phyloP scores from a whole-genome alignment of 2,329 filamentous ascomycete genomes.

The Exophiala spinifera region DNA sequence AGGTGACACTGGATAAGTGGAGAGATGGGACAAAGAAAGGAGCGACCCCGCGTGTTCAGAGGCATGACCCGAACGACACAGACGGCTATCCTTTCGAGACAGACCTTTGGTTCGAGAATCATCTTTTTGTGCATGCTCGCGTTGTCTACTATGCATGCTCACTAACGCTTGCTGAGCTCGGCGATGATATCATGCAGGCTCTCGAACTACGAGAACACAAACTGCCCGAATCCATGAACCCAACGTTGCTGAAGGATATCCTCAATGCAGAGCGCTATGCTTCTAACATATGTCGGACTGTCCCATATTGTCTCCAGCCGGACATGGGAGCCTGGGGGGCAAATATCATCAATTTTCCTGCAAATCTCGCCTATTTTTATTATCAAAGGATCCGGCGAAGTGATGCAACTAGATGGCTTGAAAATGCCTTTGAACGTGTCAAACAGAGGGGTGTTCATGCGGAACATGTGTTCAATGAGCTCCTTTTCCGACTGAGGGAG shows the following conservation, averaged over 20 bases:
- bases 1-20: slow-evolving; percentile 18
- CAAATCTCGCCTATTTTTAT: slow-evolving; percentile 19
- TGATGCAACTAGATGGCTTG: slow-evolving; percentile 16
- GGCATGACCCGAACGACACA: slow-evolving; percentile 16
- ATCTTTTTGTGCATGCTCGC: slow-evolving; percentile 25
- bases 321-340: slow-evolving; percentile 26
- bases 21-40: slow-evolving; percentile 20
- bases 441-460: slow-evolving; percentile 20
- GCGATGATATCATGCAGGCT: slow-evolving; percentile 15
- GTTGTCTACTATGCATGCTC: slow-evolving; percentile 23
- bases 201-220: slow-evolving; percentile 11
- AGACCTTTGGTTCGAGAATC: slow-evolving; percentile 25
- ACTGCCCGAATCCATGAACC: slow-evolving; percentile 3
- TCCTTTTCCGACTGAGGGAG: neutral
- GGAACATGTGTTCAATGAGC: slow-evolving; percentile 8
- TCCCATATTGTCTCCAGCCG: slow-evolving; percentile 24
- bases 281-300: slow-evolving; percentile 19
- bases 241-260: slow-evolving; percentile 3
- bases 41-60: slow-evolving; percentile 13
- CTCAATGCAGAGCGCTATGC: slow-evolving; percentile 16
- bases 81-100: slow-evolving; percentile 23
- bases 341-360: slow-evolving; percentile 25
- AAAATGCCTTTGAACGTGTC: slow-evolving; percentile 13
- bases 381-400: slow-evolving; percentile 16
- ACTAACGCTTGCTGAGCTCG: slow-evolving; percentile 18